These are phyloP conservation scores for Colletotrichum liaoningense DNA, from an alignment of 2,329 filamentous ascomycete genomes.

Conservation along the genomic window DNA sequence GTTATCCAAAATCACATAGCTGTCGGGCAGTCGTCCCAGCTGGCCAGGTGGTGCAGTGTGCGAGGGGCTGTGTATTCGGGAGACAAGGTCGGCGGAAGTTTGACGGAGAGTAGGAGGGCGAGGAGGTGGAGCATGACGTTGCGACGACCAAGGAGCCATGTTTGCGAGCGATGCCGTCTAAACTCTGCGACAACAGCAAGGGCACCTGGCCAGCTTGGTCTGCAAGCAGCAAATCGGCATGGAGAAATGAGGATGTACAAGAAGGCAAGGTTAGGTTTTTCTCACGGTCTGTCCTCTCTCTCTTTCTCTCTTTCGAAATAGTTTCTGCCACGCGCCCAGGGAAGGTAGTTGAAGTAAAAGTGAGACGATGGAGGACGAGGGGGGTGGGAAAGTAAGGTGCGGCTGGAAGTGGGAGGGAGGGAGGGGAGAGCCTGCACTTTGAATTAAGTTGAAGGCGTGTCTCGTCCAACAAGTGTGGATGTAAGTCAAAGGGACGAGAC, in stretches of 20 bases:
- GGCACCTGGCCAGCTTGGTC: conserved; percentile 25
- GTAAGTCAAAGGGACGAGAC: background rate
- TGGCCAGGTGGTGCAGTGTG: conserved; percentile 39
- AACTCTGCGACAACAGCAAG: conserved; percentile 30
- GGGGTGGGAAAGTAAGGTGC: background rate
- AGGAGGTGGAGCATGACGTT: conserved; percentile 38
- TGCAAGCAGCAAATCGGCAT: background rate
- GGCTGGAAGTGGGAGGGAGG: background rate
- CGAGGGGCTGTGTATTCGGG: conserved; percentile 49
- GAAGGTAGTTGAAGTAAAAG: conserved; percentile 1
- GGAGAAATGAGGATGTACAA: background rate
- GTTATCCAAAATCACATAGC: conserved; percentile 38
- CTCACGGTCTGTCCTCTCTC: background rate
- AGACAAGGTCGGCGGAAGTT: conserved; percentile 46
- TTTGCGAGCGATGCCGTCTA: conserved; percentile 37
- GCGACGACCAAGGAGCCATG: conserved; percentile 47
- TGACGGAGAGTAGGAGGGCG: conserved; percentile 33
- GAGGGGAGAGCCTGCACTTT: background rate
- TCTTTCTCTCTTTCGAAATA: background rate
- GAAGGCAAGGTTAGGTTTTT: background rate
- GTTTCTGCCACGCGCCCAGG: background rate
- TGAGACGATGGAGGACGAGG: background rate
- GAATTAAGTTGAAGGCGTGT: background rate
- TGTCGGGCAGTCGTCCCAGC: conserved; percentile 38
- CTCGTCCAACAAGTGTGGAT: background rate